Percentiles rank a stretch among this genome's conserved stretches.
Conservation (phyloP, 1,284 basidiomycete genomes). For the Papiliotrema laurentii region DNA sequence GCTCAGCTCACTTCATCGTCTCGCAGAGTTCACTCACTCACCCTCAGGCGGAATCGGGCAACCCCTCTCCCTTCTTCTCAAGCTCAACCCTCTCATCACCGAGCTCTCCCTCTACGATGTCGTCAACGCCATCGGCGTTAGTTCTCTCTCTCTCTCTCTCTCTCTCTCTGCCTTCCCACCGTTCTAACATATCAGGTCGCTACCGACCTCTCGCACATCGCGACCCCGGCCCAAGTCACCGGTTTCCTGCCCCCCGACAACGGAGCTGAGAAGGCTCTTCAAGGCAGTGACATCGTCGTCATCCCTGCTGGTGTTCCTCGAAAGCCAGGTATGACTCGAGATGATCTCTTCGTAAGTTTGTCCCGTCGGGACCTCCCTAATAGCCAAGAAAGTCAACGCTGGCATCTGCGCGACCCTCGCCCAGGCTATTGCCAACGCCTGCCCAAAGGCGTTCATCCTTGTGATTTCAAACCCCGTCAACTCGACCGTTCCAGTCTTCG, state of each 20-base stretch:
- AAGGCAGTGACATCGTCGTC: constrained; percentile 66
- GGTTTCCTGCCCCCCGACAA: constrained; percentile 50
- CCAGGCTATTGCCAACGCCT: constrained; percentile 74
- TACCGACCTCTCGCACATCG: constrained; percentile 89
- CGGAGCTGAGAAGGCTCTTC: constrained; percentile 44
- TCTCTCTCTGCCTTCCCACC: not conserved
- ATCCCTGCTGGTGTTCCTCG: constrained; percentile 97
- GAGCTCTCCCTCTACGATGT: constrained; percentile 87
- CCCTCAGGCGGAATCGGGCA: constrained; percentile 66
- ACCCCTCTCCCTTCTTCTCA: constrained; percentile 84
- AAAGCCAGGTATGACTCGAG: constrained; percentile 76
- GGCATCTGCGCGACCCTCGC: constrained; percentile 89
- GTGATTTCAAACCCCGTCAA: constrained; percentile 89
- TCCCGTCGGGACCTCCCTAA: not conserved
- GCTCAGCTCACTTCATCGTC: constrained; percentile 7
- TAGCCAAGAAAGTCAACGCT: constrained; percentile 36
- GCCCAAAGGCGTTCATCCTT: constrained; percentile 85
- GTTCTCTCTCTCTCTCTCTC: constrained; percentile 14
- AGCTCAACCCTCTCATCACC: constrained; percentile 76
- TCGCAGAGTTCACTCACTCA: constrained; percentile 3
- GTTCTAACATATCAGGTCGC: constrained; percentile 54
- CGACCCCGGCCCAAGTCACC: constrained; percentile 74
- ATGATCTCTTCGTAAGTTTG: constrained; percentile 89
- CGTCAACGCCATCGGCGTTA: constrained; percentile 47
- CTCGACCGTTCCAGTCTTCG: constrained; percentile 93